Evolutionary conservation across 2,329 filamentous ascomycete species (phyloP), one percentile per base, ranked within the genome.

Genomic region (Emydomyces testavorans): DNA sequence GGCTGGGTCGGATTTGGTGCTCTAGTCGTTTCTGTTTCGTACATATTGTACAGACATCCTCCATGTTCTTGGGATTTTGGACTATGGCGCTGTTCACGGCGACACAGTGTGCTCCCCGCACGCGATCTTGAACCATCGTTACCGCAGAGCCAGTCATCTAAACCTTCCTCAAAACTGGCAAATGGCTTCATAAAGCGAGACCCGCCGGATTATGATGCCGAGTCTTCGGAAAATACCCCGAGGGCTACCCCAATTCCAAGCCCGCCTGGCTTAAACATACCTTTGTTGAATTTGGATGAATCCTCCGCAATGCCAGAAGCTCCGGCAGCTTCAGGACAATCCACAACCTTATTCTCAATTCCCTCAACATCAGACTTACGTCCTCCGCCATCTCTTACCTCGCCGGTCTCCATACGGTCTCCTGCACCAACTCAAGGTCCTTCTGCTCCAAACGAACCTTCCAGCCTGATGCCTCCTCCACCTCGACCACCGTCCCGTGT

Each of bases 1-100:
- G 69, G 65, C 51, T 67, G 65, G 59, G 56, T 67, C 51, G 64
- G 63, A 29, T 57, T 67, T 24, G 64, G 60, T 26, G 57, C 62
- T 23, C 51, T 73, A 20, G 49, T 70, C 44, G 58, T 64, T 23
- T 64, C 69, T 6, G 54, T 65, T 31, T 62, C 60, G 34, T 68
- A 65, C 51, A 51, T 72, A 18, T 57, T 67, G 21, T 70, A 67
- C 54, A 61, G 59, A 20, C 60, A 67, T 49, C 64, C 65, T 24
- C 61, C 61, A 37, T 58, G 60, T 46, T 59, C 61, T 18, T 65
- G 64, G 55, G 61, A 55, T 50, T 46, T 56, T 49, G 41, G 6
- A 20, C 28, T 35, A 32, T 44, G 36, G 48, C 24, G 36, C 6
- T 45, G 28, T 46, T 41, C 34, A 13, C 28, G 13, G 15, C 13